Evolutionary conservation across 2,329 filamentous ascomycete genomes (phyloP).

Genomic region (Tolypocladium ophioglossoides): DNA sequence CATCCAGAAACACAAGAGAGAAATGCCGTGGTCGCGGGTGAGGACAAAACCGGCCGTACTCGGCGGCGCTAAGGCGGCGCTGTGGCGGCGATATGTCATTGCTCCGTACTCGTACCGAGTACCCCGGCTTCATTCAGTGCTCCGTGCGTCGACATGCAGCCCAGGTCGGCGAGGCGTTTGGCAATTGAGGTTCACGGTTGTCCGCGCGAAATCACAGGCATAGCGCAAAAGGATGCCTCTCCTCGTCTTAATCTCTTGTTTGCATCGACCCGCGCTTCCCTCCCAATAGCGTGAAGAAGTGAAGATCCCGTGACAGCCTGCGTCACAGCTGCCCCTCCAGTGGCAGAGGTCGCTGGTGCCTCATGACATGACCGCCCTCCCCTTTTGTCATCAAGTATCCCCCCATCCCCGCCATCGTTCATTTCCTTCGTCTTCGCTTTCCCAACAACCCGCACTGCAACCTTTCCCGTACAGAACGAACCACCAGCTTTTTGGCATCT

Average conservation of each 20-base stretch:
- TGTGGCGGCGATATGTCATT: not conserved
- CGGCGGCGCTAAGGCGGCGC: too few relatives aligned
- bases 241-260: not conserved
- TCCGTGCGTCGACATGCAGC: not conserved
- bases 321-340: conserved; percentile 2
- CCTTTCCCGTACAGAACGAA: not conserved
- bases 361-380: not conserved
- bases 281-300: not conserved
- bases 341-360: not conserved
- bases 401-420: not conserved
- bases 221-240: not conserved
- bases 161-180: not conserved
- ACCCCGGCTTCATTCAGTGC: too few relatives aligned
- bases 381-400: not conserved
- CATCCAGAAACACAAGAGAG: not conserved
- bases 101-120: not conserved
- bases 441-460: not conserved
- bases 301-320: not conserved
- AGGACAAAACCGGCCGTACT: too few relatives aligned
- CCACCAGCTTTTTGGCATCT: not conserved
- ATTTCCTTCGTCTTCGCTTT: not conserved
- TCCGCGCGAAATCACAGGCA: not conserved
- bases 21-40: not conserved
- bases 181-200: not conserved
- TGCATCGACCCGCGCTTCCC: too few relatives aligned